Conservation (phyloP, 805 yeast genomes). For the Saturnispora diversa region DNA sequence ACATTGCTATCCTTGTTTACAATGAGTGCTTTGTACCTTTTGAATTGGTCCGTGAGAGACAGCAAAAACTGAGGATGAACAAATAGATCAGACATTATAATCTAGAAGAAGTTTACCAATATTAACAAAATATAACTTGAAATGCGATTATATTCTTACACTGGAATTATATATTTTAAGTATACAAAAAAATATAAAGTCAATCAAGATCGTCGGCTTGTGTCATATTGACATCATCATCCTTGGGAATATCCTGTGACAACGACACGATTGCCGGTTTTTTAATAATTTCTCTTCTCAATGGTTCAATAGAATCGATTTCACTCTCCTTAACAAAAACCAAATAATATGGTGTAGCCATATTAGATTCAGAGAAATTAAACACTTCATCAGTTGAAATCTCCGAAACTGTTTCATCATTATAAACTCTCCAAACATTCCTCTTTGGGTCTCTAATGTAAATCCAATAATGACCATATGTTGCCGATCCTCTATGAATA, state of each 20-base stretch:
- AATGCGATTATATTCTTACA: background rate
- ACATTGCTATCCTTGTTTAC: too few species aligned
- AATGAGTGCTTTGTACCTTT: background rate
- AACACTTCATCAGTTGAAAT: slow-evolving; percentile 60
- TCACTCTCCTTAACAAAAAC: slow-evolving; percentile 69
- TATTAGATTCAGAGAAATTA: slow-evolving; percentile 57
- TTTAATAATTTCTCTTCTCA: slow-evolving; percentile 39
- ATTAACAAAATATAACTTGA: too few species aligned
- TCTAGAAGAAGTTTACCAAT: background rate
- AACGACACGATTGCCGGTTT: background rate
- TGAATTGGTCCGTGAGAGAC: slow-evolving; percentile 13
- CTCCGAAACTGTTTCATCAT: slow-evolving; percentile 90
- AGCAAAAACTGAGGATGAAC: slow-evolving; percentile 13
- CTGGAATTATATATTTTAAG: too few species aligned
- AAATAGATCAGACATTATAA: background rate
- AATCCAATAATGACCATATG: slow-evolving; percentile 96
- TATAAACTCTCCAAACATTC: slow-evolving; percentile 75
- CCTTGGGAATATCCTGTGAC: too few species aligned
- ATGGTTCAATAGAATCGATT: slow-evolving; percentile 53
- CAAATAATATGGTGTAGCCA: slow-evolving; percentile 90
- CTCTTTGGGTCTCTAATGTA: slow-evolving; percentile 72
- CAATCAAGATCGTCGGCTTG: background rate
- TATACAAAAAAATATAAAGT: too few species aligned
- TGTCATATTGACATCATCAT: background rate
- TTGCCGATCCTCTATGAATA: slow-evolving; percentile 92